A percentile compares a stretch with the other conserved stretches of the same genome.
Evolutionary conservation across 768 basidiomycete genomes (phyloP).

Genomic region (Trametes punicea): DNA sequence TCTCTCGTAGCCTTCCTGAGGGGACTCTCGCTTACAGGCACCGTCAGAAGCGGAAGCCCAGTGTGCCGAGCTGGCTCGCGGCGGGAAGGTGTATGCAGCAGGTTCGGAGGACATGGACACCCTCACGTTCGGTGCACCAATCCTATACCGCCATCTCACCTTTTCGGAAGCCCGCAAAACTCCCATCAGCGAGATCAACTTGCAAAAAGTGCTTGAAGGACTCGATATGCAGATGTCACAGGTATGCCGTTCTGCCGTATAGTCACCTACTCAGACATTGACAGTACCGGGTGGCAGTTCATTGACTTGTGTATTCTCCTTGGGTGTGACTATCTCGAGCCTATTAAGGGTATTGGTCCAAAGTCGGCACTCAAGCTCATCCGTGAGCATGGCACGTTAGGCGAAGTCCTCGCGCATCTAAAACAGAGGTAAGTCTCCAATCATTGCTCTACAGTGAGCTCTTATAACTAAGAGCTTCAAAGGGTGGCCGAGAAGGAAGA

Average conservation of each 20-base stretch:
- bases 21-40: conserved; percentile 75
- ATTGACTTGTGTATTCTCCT: conserved; percentile 94
- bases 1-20: no score
- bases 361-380: conserved; percentile 94
- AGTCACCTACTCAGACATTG: background rate
- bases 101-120: conserved; percentile 99
- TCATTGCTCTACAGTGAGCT: no score
- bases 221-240: conserved; percentile 91
- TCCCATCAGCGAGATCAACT: conserved; percentile 89
- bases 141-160: conserved; percentile 92
- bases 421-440: conserved; percentile 58
- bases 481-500: conserved; percentile 43
- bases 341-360: conserved; percentile 95
- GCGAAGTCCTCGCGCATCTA: conserved; percentile 71
- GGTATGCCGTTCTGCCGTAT: conserved; percentile 37
- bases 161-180: conserved; percentile 98
- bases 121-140: conserved; percentile 89
- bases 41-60: conserved; percentile 99
- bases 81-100: conserved; percentile 95
- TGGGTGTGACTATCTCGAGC: conserved; percentile 98
- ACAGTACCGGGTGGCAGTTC: conserved; percentile 55
- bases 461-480: conserved; percentile 14
- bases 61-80: conserved; percentile 96
- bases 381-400: conserved; percentile 73
- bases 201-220: conserved; percentile 80